Conservation (phyloP, 1,284 basidiomycete genomes). For the Entoloma clypeatum region DNA sequence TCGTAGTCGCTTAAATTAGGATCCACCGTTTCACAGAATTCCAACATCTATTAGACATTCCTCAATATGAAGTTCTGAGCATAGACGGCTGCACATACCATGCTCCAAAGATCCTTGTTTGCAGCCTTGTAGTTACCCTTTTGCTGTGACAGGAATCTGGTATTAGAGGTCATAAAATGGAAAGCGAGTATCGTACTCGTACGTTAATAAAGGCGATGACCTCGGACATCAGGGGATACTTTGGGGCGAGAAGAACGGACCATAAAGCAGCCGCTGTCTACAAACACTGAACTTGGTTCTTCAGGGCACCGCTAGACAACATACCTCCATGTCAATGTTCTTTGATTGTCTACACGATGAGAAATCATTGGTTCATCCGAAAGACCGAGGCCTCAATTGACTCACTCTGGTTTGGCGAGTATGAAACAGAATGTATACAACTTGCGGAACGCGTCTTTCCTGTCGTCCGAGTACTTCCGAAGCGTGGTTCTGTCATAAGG, state of each 20-base stretch:
- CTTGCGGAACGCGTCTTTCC: conserved; percentile 51
- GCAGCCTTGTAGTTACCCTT: conserved; percentile 64
- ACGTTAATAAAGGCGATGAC: conserved; percentile 64
- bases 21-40: conserved; percentile 68
- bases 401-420: conserved; percentile 65
- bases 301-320: conserved; percentile 8
- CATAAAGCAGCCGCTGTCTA: conserved; percentile 71
- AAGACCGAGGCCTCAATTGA: conserved; percentile 14
- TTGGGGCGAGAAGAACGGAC: conserved; percentile 62
- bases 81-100: conserved; percentile 45
- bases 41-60: conserved; percentile 50
- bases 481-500: conserved; percentile 58
- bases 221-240: conserved; percentile 60
- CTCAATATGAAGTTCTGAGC: conserved; percentile 11
- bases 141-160: conserved; percentile 38
- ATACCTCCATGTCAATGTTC: conserved; percentile 77
- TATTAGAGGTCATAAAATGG: conserved; percentile 6
- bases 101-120: conserved; percentile 81
- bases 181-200: conserved; percentile 21
- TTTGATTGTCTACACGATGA: conserved; percentile 47
- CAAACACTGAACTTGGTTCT: conserved; percentile 6
- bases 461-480: conserved; percentile 44
- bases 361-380: background rate
- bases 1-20: conserved; percentile 61
- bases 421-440: conserved; percentile 67